phyloP scores from a whole-genome alignment of 2,329 filamentous ascomycete species.

The Ascochyta pisi region DNA sequence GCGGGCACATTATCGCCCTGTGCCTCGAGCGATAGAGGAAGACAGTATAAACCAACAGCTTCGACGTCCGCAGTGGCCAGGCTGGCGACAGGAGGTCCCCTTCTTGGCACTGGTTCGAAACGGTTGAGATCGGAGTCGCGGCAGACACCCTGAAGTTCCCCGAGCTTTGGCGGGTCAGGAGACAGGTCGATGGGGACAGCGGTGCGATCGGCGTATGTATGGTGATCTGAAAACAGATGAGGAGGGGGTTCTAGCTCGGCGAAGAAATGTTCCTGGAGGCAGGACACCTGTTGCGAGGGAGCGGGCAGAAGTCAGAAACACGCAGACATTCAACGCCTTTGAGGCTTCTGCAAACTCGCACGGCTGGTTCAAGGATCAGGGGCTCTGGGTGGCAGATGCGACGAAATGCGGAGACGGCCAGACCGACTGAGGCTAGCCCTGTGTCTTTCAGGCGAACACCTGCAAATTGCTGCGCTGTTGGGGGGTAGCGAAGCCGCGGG shows the following conservation, averaged over 20 bases:
- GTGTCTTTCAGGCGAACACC: constrained; percentile 49
- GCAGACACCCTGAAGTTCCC: constrained; percentile 35
- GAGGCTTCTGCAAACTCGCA: constrained; percentile 50
- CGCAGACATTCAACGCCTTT: constrained; percentile 49
- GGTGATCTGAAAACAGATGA: constrained; percentile 29
- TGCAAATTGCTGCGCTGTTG: constrained; percentile 48
- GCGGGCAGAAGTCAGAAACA: constrained; percentile 42
- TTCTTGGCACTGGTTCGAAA: constrained; percentile 46
- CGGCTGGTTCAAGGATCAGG: constrained; percentile 49
- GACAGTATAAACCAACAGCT: constrained; percentile 27
- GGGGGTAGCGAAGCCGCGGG: constrained; percentile 42
- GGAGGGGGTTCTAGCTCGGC: constrained; percentile 26
- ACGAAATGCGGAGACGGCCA: constrained; percentile 51
- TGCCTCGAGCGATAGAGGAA: constrained; percentile 40
- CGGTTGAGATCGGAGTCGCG: constrained; percentile 35
- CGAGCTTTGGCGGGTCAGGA: constrained; percentile 33
- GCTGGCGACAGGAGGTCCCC: constrained; percentile 29
- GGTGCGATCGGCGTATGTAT: constrained; percentile 34
- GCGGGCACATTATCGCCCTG: constrained; percentile 48
- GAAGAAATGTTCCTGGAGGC: constrained; percentile 32
- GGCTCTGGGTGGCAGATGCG: constrained; percentile 49
- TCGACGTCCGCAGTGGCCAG: constrained; percentile 31
- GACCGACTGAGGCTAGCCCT: constrained; percentile 47
- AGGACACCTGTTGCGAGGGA: constrained; percentile 45
- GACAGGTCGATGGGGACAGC: constrained; percentile 24